Conservation (phyloP, 805 yeast species). For the Starmerella scarabaei region DNA sequence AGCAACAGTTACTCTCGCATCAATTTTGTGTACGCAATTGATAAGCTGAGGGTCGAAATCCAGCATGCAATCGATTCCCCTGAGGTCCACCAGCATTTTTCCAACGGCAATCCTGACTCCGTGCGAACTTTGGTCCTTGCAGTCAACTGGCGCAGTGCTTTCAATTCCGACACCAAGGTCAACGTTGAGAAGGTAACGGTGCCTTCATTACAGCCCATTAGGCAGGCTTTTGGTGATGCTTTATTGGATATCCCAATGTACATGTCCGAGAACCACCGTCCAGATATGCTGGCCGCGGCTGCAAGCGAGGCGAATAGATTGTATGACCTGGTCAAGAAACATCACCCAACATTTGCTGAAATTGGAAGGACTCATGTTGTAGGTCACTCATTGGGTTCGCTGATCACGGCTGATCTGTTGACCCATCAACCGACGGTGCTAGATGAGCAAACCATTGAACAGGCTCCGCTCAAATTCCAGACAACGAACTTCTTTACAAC, state of each 20-base stretch:
- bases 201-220: constrained; percentile 60
- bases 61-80: constrained; percentile 20
- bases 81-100: constrained; percentile 16
- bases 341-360: constrained; percentile 52
- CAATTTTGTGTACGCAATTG: constrained; percentile 65
- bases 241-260: constrained; percentile 68
- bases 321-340: constrained; percentile 43
- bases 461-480: constrained; percentile 45
- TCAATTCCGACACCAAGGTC: constrained; percentile 34
- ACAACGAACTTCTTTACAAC: constrained; percentile 52
- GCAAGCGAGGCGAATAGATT: constrained; percentile 56
- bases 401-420: constrained; percentile 65
- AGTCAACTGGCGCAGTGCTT: constrained; percentile 73
- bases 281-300: constrained; percentile 54
- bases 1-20: constrained; percentile 69
- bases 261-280: constrained; percentile 52
- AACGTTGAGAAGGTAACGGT: constrained; percentile 59
- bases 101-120: constrained; percentile 6
- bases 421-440: constrained; percentile 29
- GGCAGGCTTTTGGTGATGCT: constrained; percentile 74
- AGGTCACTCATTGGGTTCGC: constrained; percentile 83
- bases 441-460: constrained; percentile 18
- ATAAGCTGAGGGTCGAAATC: constrained; percentile 28
- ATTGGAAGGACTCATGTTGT: constrained; percentile 45
- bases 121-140: constrained; percentile 41